Base-by-base conservation (phyloP, 164 flowering plant species). In the Litsea cubeba region DNA sequence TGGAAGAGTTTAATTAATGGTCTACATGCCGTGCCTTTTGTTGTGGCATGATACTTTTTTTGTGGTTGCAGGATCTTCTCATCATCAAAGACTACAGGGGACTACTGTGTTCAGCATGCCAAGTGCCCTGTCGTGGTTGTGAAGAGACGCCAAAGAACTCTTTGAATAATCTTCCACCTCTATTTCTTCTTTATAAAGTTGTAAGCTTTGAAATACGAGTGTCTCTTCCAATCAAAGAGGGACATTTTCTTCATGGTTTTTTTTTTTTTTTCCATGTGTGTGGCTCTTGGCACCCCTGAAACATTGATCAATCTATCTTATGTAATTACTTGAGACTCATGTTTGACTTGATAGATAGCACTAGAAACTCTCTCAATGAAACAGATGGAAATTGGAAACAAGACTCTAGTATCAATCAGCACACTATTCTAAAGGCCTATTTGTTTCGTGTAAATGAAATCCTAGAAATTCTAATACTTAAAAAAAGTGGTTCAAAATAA, bases 81-180 rank as follows among this genome's bases (percentile, higher is more conserved):
- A 8, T 25, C 20, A 40, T 25, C 40, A 35, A 50, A 50, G 12
- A 71, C 51, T 23, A n/a, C 46, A 25, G 74, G 69, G 23, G 54
- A 50, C 50, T 76, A 71, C 32, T 76, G 78, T 23, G 65, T 71
- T 50, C 58, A 65, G 58, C 62, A 76, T 54, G 74, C 74, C 20
- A 76, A 71, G 51, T 76, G 78, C 69, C 74, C 78, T 51, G 78
- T 76, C 20, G 30, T 71, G 62, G 69, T 71, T 12, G 78, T 76
- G 35, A 76, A 71, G 74, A 64, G 71, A 15, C 74, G 35, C 51
- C 54, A 15, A 72, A 24, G 6, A 20, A 25, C 22, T 15, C 20
- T 54, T 0, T 54, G 60, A 54, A 54, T 54, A 54, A 54, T 54
- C 3, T 54, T 20, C 60, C n/a, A 15, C 60, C n/a, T 54, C 11